Percentiles rank a stretch among this genome's conserved stretches.
phyloP scores from a whole-genome alignment of 2,329 filamentous ascomycete species.

The Magnaporthales sp. region DNA sequence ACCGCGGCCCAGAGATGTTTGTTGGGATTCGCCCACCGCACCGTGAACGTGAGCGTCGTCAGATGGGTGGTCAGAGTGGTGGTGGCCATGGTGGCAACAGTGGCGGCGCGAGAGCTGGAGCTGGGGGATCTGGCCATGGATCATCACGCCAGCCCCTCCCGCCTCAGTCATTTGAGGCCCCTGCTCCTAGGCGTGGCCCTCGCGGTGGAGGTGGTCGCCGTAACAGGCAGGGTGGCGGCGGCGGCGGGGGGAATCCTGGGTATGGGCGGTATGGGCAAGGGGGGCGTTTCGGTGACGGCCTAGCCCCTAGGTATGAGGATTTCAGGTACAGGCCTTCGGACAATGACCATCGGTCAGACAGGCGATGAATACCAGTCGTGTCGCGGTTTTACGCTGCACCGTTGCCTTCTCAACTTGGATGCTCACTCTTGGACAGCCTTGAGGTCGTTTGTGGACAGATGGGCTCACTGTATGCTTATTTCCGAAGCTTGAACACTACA shows the following conservation, averaged over 20 bases:
- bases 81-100: neutral
- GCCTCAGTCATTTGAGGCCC: slow-evolving; percentile 2
- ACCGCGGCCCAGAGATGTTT: slow-evolving; percentile 64
- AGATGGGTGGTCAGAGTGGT: neutral
- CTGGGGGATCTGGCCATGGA: neutral
- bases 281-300: slow-evolving; percentile 5
- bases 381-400: neutral
- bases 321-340: slow-evolving; percentile 5
- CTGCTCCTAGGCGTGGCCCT: neutral
- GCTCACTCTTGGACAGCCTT: neutral
- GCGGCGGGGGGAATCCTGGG: neutral
- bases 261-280: slow-evolving; percentile 2
- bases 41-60: slow-evolving; percentile 33
- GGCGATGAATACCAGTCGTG: neutral
- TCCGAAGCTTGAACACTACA: neutral
- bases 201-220: slow-evolving; percentile 3
- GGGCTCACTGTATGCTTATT: neutral
- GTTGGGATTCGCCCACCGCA: slow-evolving; percentile 53
- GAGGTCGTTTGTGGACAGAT: neutral
- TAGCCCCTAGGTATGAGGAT: slow-evolving; percentile 4
- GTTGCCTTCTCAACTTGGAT: neutral
- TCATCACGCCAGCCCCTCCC: neutral
- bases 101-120: slow-evolving; percentile 1
- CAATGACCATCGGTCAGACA: slow-evolving; percentile 4
- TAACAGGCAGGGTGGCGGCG: slow-evolving; percentile 1